These are phyloP conservation scores for Starmerella apis DNA, from an alignment of 805 yeast genomes.

Conservation along the genomic window DNA sequence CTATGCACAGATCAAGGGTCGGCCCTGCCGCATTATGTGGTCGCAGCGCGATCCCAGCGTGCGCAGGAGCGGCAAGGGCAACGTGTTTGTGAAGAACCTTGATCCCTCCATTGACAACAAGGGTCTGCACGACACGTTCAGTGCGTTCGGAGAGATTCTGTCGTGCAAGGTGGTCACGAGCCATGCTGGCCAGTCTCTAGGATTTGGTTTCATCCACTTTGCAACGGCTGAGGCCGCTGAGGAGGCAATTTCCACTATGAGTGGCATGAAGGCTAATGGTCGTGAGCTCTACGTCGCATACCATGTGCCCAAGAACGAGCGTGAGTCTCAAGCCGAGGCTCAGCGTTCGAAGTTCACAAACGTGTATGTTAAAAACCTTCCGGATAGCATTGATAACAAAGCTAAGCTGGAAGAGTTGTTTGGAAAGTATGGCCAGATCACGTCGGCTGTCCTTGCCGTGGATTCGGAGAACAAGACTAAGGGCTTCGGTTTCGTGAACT, in stretches of 20 bases:
- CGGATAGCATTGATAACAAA: constrained; percentile 46
- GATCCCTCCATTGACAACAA: constrained; percentile 98
- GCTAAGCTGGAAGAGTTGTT: constrained; percentile 53
- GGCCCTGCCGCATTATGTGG: constrained; percentile 99
- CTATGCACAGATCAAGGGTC: constrained; percentile 88
- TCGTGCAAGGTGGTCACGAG: constrained; percentile 97
- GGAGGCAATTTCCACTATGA: constrained; percentile 91
- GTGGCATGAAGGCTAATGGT: constrained; percentile 96
- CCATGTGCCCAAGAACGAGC: constrained; percentile 85
- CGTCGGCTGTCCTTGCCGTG: constrained; percentile 70
- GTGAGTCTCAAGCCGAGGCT: constrained; percentile 85
- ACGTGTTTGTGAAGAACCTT: constrained; percentile 95
- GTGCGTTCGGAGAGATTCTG: constrained; percentile 90
- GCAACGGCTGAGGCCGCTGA: constrained; percentile 85
- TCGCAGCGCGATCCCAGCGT: constrained; percentile 96
- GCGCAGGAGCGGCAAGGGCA: constrained; percentile 92
- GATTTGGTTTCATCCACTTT: constrained; percentile 96
- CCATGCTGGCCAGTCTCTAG: constrained; percentile 80
- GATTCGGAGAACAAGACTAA: constrained; percentile 81
- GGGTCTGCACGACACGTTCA: constrained; percentile 95
- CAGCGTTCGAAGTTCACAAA: constrained; percentile 89
- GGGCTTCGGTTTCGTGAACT: constrained; percentile 96
- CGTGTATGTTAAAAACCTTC: constrained; percentile 87
- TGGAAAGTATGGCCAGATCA: constrained; percentile 61
- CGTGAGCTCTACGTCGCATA: constrained; percentile 92